These are phyloP conservation scores for Gaeumannomyces sp. DNA, from an alignment of 2,329 filamentous ascomycete species.

Conservation along the genomic window DNA sequence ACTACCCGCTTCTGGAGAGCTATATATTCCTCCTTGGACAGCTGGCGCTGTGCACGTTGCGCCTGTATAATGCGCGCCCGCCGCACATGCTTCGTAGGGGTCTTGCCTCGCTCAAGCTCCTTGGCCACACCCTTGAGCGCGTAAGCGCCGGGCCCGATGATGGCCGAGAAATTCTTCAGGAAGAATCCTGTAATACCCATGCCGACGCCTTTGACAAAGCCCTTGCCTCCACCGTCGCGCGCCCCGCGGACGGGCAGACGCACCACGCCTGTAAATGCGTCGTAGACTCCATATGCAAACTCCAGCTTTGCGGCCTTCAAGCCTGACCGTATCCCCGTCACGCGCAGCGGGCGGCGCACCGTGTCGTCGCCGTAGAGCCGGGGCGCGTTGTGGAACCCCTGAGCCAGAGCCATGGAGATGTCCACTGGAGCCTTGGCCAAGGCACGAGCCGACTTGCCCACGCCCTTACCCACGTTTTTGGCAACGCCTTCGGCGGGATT, in stretches of 20 bases:
- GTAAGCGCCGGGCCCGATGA: constrained; percentile 56
- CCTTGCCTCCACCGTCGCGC: constrained; percentile 39
- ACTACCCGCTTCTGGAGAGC: constrained; percentile 26
- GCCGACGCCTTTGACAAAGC: constrained; percentile 48
- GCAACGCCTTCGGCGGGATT: constrained; percentile 35
- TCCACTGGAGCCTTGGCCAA: constrained; percentile 54
- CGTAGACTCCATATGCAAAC: constrained; percentile 57
- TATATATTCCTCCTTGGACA: constrained; percentile 28
- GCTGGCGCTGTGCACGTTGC: constrained; percentile 34
- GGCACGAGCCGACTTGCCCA: constrained; percentile 44
- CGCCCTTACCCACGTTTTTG: constrained; percentile 44
- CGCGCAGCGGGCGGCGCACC: constrained; percentile 55
- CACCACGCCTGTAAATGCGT: constrained; percentile 58
- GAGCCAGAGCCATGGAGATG: constrained; percentile 53
- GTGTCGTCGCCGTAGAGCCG: constrained; percentile 65
- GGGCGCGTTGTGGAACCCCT: constrained; percentile 66
- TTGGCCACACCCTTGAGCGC: constrained; percentile 59
- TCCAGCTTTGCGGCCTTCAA: constrained; percentile 55
- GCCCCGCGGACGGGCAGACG: constrained; percentile 53
- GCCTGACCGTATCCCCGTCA: constrained; percentile 61
- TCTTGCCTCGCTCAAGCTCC: constrained; percentile 46
- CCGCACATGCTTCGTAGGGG: constrained; percentile 48
- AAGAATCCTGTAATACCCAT: constrained; percentile 59
- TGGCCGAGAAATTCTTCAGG: constrained; percentile 57
- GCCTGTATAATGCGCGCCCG: constrained; percentile 54